These are phyloP conservation scores for Kluyveromyces wickerhamii DNA, from an alignment of 805 yeast genomes.

Conservation along the genomic window DNA sequence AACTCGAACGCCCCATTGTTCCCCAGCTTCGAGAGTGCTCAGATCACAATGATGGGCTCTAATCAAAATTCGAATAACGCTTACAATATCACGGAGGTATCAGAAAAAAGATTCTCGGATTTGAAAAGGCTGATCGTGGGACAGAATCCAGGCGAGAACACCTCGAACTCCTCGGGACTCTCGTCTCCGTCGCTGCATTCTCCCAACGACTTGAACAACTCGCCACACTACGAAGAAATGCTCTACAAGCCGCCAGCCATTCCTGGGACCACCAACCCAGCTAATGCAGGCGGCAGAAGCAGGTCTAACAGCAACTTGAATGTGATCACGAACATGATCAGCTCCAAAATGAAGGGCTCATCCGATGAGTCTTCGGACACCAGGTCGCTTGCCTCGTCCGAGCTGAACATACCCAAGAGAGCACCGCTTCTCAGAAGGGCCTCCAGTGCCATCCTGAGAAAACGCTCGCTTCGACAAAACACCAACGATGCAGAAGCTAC, in stretches of 20 bases:
- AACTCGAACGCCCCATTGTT: constrained; percentile 4
- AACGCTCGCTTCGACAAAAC: constrained; percentile 15
- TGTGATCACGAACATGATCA: not conserved
- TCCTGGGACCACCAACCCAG: not conserved
- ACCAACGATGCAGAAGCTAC: not conserved
- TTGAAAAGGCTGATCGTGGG: constrained; percentile 1
- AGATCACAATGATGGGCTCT: not conserved
- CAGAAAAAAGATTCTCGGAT: not conserved
- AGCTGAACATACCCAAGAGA: constrained; percentile 10
- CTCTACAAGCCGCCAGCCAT: constrained; percentile 7
- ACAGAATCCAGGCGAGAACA: not conserved
- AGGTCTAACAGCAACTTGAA: constrained; percentile 1
- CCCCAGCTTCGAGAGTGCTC: not conserved
- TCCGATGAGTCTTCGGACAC: not conserved
- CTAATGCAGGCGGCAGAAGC: constrained; percentile 1
- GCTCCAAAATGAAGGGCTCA: not conserved
- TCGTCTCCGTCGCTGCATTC: constrained; percentile 5
- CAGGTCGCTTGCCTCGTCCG: not conserved
- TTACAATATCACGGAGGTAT: constrained; percentile 3
- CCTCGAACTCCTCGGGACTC: constrained; percentile 3
- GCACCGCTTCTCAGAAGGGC: constrained; percentile 26
- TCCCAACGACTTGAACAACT: not conserved
- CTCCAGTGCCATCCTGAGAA: constrained; percentile 25
- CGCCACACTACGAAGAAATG: constrained; percentile 5
- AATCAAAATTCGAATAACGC: not conserved